phyloP scores from a whole-genome alignment of 371 early-diverging fungal genomes.

The Rhizopus delemar region DNA sequence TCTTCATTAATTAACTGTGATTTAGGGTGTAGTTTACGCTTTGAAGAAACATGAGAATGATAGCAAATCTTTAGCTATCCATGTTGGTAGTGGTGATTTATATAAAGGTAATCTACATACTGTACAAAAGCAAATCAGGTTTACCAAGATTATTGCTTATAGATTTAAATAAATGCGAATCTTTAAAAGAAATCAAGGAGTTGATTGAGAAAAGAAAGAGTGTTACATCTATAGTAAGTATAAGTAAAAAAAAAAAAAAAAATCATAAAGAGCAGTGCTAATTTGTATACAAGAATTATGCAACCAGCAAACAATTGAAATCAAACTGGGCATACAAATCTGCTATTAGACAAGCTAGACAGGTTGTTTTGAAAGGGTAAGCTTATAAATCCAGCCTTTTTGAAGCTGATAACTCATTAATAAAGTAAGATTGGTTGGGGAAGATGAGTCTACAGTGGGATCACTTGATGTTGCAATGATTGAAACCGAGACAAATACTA shows the following conservation, averaged over 20 bases:
- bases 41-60: slow-evolving; percentile 11
- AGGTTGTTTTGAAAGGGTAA: background rate
- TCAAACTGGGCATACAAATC: background rate
- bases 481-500: background rate
- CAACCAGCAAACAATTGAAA: background rate
- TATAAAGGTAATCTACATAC: background rate
- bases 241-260: background rate
- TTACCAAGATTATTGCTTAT: background rate
- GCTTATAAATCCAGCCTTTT: no score
- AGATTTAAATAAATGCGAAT: background rate
- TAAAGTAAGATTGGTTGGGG: no score
- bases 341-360: background rate
- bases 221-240: slow-evolving; percentile 18
- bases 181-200: slow-evolving; percentile 14
- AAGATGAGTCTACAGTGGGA: background rate
- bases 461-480: background rate
- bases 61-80: slow-evolving; percentile 6
- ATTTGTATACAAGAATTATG: background rate
- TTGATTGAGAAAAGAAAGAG: slow-evolving; percentile 18
- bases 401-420: no score
- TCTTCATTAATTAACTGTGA: background rate
- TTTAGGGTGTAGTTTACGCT: slow-evolving; percentile 20
- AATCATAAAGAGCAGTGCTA: background rate
- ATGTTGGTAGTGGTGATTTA: slow-evolving; percentile 14
- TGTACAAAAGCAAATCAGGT: background rate